Base-by-base conservation (phyloP, 331 rosid species). In the Dryas integrifolia region DNA sequence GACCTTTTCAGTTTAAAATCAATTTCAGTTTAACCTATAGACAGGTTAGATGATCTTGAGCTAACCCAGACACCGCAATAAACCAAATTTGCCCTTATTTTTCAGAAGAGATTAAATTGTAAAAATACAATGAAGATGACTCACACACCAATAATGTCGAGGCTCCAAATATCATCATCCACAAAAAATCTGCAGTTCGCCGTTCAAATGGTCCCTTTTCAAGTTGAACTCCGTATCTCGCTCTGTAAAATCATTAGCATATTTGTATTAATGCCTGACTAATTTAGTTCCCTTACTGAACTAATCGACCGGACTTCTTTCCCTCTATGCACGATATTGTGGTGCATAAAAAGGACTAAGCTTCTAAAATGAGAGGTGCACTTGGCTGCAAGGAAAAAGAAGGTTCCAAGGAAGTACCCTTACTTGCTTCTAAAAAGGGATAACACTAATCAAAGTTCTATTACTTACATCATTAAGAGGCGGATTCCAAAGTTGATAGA, bases 111-210 rank as follows among this genome's bases (percentile, higher is more conserved):
- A 71, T 44, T 58, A 74, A 69, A 49, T 18, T 39, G 67, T 57
- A 13, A 73, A 65, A 67, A 48, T 49, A 24, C 41, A 52, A 51
- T 4, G 44, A 26, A 62, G 60, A 82, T 47, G 65, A 61, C 70
- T 68, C 63, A 83, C 86, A 30, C 59, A 92, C 98, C 96, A 95
- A 73, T 68, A 95, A 79, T 51, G 92, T 66, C 38, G 79, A 74
- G 80, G 88, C 82, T 74, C 96, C 99, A 79, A 89, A 89, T 80
- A 92, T 80, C 90, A 95, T 88, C 99, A 92, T 92, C 99, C 99
- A 95, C 83, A 95, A 84, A 81, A 89, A 95, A 88, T 95, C 99
- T 35, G 97, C 92, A 10, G 99, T 89, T 67, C 92, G 81, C 66
- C 98, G 83, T 18, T 92, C 92, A 76, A 95, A 95, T 43, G 92